A percentile compares a stretch with the other conserved stretches of the same genome.
Conservation (phyloP, 495 filamentous ascomycete genomes). For the Viridothelium virens region DNA sequence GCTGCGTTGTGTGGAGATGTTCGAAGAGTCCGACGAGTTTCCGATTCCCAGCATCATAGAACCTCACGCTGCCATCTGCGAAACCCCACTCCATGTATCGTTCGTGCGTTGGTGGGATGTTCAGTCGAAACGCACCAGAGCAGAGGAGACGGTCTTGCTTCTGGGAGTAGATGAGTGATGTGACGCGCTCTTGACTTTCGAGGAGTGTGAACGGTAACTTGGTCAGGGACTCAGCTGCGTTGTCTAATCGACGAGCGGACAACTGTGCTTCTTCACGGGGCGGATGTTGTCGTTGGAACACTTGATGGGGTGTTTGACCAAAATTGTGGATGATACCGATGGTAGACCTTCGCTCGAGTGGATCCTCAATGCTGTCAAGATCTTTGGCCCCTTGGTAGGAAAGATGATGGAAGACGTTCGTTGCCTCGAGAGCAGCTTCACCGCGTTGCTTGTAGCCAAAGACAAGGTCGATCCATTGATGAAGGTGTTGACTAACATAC, state of each 20-base stretch:
- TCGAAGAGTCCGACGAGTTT: constrained; percentile 79
- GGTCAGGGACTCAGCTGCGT: constrained; percentile 65
- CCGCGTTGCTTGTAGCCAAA: constrained; percentile 95
- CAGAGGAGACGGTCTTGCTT: constrained; percentile 80
- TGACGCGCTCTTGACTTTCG: constrained; percentile 71
- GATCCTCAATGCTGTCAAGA: constrained; percentile 84
- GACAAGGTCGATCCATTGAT: constrained; percentile 92
- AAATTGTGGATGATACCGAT: constrained; percentile 98
- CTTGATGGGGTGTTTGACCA: constrained; percentile 91
- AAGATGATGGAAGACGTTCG: constrained; percentile 92
- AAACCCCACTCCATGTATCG: constrained; percentile 96
- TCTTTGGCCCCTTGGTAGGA: constrained; percentile 92
- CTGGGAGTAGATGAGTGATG: constrained; percentile 65
- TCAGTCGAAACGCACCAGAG: constrained; percentile 71
- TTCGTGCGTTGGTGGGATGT: constrained; percentile 79
- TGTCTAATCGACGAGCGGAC: constrained; percentile 65
- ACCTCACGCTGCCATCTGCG: constrained; percentile 83
- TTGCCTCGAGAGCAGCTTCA: constrained; percentile 81
- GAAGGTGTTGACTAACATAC: constrained; percentile 81
- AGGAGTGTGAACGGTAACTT: constrained; percentile 75
- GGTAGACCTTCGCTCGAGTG: constrained; percentile 70
- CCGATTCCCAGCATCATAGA: constrained; percentile 71
- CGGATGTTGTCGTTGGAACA: constrained; percentile 75
- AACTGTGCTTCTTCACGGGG: constrained; percentile 55
- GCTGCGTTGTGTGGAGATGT: constrained; percentile 81